Percentiles rank a stretch among this genome's conserved stretches.
These are phyloP conservation scores for Podospora bellae-mahoneyi DNA, from an alignment of 495 filamentous ascomycete genomes.

Conservation along the genomic window DNA sequence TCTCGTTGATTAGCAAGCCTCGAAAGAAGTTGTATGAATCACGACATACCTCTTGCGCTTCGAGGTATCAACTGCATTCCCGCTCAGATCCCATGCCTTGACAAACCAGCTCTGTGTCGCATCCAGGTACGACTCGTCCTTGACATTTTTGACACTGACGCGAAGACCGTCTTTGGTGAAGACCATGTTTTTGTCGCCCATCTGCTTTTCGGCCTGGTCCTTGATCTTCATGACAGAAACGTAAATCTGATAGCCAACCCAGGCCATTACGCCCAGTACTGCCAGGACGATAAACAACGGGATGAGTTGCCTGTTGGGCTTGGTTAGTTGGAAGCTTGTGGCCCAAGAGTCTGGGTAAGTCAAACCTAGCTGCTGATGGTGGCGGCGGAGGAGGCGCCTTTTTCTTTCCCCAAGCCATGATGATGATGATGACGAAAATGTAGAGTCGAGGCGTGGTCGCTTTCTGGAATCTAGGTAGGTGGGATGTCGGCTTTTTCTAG, in stretches of 20 bases:
- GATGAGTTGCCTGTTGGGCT: slow-evolving; percentile 53
- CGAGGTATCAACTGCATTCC: slow-evolving; percentile 39
- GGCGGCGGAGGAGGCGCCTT: slow-evolving; percentile 7
- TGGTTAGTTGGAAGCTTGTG: background rate
- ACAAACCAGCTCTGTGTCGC: slow-evolving; percentile 76
- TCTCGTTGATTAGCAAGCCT: background rate
- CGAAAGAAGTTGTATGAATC: background rate
- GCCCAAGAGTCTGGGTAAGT: background rate
- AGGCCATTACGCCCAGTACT: slow-evolving; percentile 58
- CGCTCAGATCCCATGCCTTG: slow-evolving; percentile 72
- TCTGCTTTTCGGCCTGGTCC: slow-evolving; percentile 62
- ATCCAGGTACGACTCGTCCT: slow-evolving; percentile 76
- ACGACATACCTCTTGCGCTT: slow-evolving; percentile 31
- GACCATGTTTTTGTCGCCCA: slow-evolving; percentile 77
- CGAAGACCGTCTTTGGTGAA: slow-evolving; percentile 82
- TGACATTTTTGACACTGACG: slow-evolving; percentile 72
- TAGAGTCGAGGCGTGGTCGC: background rate
- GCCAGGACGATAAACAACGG: slow-evolving; percentile 72
- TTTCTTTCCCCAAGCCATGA: slow-evolving; percentile 21
- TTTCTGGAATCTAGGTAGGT: background rate
- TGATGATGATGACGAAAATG: background rate
- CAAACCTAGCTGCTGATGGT: slow-evolving; percentile 13
- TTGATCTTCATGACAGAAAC: slow-evolving; percentile 65
- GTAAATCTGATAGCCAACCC: slow-evolving; percentile 72
- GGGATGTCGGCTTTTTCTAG: background rate